Base-by-base conservation (phyloP, 2,329 filamentous ascomycete genomes). In the Leptodontidium sp. region DNA sequence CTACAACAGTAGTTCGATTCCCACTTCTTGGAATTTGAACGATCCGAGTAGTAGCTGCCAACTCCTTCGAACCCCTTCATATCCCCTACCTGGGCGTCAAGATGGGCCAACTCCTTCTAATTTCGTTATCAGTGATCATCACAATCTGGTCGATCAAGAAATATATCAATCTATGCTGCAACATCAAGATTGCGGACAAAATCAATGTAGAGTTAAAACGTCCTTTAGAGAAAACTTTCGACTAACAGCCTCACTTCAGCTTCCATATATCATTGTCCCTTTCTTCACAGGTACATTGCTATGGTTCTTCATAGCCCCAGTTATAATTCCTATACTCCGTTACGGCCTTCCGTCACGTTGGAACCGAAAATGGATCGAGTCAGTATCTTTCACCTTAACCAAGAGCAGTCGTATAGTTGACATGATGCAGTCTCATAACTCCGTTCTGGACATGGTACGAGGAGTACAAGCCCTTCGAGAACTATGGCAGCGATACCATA, bases 401-500 rank as follows among this genome's bases (percentile, higher is more conserved):
- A 52, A 52, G 2, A 26, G 1, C 21, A 52, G 9, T 26, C n/a
- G 9, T 9, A 1, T 29, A 11, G 14, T 24, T 52, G 49, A 52
- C 11, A 12, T 4, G 8, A 15, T 11, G 24, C 21, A 68, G 67
- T 21, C 55, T 65, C 57, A 38, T 57, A 35, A 6, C 29, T 26
- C 62, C 63, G 5, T 68, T 62, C 62, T 68, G 67, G 67, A 65
- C 62, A 15, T 68, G 62, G 62, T n/a, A 58, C 9, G 26, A 55
- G 6, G 53, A 35, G 26, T 62, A 65, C 26, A 21, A 52, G 6
- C 67, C 67, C 1, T 69, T 69, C 26, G 24, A 53, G 3, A 38
- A 55, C n/a, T 14, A 62, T 7, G 47, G 35, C 2, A 67, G 45
- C 35, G 89, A 93, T 72, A 83, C 85, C 15, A 89, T 92, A 74